Evolutionary conservation across 2,329 filamentous ascomycete genomes (phyloP), one percentile per base, ranked within the genome.

Genomic region (Penicillium paneum): DNA sequence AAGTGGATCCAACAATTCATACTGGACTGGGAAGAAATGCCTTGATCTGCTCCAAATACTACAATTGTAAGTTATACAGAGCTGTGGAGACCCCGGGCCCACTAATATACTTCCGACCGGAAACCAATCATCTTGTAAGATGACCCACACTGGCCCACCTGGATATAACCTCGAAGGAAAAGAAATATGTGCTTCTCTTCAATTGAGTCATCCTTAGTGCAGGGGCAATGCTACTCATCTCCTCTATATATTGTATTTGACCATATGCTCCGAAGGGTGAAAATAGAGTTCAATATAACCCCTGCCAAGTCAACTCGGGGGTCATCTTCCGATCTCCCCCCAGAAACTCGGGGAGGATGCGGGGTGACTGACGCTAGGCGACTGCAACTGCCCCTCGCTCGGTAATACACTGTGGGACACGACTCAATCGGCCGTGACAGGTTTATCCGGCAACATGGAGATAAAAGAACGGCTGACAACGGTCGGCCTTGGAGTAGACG

Each of bases 161-260:
- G n/a, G n/a, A n/a, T n/a, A n/a, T n/a, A n/a, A 10, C 29, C 5
- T 12, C 10, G 29, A 31, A 12, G 29, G 29, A 10, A 31, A 31
- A 31, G 5, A 31, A 31, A 31, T 28, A 28, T 4, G 10, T 12
- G 11, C 29, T 31, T 31, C 29, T 31, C 29, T 31, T 31, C 12
- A 10, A 31, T 31, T 24, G 21, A 24, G 88, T 92, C 89, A 93
- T 92, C 89, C 89, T 93, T 93, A 91, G 89, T 84, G 82, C 82
- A 85, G 82, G 82, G 86, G 86, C 86, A 85, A 89, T 89, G 86
- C 87, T 88, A 88, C 21, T 24, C 1, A 3, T 24, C 1, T 3
- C 5, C 21, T 24, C 21, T 24, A 24, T 24, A 24, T 24, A 24
- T 24, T 24, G 1, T 24, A 24, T 24, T 3, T 24, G 3, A 3